Percentiles rank a stretch among this genome's conserved stretches.
Evolutionary conservation across 2,329 filamentous ascomycete species (phyloP).

Genomic region (Sarocladium strictum): DNA sequence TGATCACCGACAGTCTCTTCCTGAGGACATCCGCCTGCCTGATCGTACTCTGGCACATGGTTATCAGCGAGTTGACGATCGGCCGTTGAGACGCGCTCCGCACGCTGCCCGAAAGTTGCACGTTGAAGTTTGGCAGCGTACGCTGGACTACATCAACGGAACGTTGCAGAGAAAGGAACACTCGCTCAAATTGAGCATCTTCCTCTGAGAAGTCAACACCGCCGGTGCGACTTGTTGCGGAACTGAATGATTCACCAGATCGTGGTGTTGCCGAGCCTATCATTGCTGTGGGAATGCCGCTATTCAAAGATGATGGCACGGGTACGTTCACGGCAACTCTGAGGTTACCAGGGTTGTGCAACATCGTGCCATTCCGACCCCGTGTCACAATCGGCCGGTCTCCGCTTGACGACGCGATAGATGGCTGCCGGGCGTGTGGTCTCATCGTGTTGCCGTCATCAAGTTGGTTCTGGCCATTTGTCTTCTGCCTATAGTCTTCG

Average conservation of each 20-base stretch:
- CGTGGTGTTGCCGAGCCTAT: constrained; percentile 6
- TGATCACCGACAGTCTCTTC: constrained; percentile 68
- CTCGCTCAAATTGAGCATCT: constrained; percentile 73
- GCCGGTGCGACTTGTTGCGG: constrained; percentile 39
- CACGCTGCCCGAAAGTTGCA: constrained; percentile 59
- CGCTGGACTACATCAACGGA: constrained; percentile 69
- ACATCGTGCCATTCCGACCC: constrained; percentile 29
- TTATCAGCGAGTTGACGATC: constrained; percentile 65
- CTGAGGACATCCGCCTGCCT: constrained; percentile 70
- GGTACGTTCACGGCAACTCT: constrained; percentile 16
- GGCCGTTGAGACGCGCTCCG: constrained; percentile 57
- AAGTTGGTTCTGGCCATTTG: constrained; percentile 13
- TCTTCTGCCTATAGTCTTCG: constrained; percentile 15
- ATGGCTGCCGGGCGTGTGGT: constrained; percentile 45
- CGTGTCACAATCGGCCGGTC: constrained; percentile 36
- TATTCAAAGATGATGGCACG: constrained; percentile 15
- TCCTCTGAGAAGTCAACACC: constrained; percentile 65
- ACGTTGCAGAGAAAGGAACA: constrained; percentile 69
- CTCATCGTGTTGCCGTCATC: constrained; percentile 42
- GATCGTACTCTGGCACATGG: constrained; percentile 64
- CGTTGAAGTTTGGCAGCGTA: constrained; percentile 63
- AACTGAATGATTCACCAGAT: constrained; percentile 59
- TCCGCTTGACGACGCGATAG: constrained; percentile 42
- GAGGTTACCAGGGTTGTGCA: constrained; percentile 42
- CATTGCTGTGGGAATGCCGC: constrained; percentile 65